Conservation (phyloP, 169 alveolate genomes). For the Miamiensis avidus region DNA sequence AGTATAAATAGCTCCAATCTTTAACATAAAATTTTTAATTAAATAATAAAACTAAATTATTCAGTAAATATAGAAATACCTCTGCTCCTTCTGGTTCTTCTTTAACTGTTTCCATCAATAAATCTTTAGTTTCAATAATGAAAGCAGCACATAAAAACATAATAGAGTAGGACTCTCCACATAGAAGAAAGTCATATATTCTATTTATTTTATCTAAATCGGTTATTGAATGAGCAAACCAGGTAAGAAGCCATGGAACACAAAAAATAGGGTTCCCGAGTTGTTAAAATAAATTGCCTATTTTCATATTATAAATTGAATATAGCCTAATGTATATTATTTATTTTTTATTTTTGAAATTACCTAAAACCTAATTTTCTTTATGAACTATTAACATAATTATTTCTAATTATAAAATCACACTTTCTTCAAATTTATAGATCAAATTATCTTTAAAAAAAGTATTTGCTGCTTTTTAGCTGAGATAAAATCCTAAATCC, state of each 20-base stretch:
- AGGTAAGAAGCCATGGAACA: constrained; percentile 59
- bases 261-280: constrained; percentile 48
- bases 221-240: constrained; percentile 58
- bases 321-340: too few relatives aligned
- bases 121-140: neutral
- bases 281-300: constrained; percentile 8
- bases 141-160: constrained; percentile 46
- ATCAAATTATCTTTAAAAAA: constrained; percentile 47
- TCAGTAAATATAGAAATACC: neutral
- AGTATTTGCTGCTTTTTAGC: constrained; percentile 35
- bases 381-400: constrained; percentile 4
- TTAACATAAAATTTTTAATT: too few relatives aligned
- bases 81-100: constrained; percentile 1
- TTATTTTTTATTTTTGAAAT: too few relatives aligned
- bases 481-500: constrained; percentile 38
- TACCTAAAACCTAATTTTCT: neutral
- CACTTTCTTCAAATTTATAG: constrained; percentile 50
- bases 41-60: neutral
- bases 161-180: constrained; percentile 35
- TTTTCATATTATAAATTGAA: neutral
- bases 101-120: neutral
- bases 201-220: constrained; percentile 25
- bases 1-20: neutral
- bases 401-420: constrained; percentile 19
- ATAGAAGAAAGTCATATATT: constrained; percentile 46